Percentiles rank a stretch among this genome's conserved stretches.
Evolutionary conservation across 2,329 filamentous ascomycete genomes (phyloP).

Genomic region (Colletotrichum sp.): DNA sequence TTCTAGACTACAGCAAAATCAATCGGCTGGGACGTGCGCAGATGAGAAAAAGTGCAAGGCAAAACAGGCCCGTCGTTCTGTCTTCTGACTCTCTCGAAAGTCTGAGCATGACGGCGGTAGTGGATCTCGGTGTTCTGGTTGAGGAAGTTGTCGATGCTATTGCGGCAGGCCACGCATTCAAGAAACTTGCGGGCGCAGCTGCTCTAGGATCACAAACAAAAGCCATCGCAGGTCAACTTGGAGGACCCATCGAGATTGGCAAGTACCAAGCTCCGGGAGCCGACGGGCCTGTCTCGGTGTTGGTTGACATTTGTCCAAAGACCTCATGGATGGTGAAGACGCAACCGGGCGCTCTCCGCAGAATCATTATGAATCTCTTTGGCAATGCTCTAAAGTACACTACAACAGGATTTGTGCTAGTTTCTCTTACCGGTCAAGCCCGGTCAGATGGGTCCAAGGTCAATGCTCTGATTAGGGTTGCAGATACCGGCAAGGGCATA

Average conservation of each 20-base stretch:
- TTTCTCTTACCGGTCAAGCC: slow-evolving; percentile 34
- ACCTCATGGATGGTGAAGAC: slow-evolving; percentile 56
- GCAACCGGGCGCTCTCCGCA: slow-evolving; percentile 53
- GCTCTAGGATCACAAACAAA: not conserved
- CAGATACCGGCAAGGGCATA: slow-evolving; percentile 69
- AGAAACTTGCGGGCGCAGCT: slow-evolving; percentile 14
- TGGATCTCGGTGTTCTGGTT: slow-evolving; percentile 34
- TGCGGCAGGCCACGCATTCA: slow-evolving; percentile 38
- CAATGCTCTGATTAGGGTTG: slow-evolving; percentile 48
- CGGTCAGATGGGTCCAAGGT: slow-evolving; percentile 24
- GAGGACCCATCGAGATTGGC: not conserved
- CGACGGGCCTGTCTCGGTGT: slow-evolving; percentile 44
- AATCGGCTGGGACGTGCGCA: slow-evolving; percentile 35
- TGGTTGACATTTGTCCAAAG: slow-evolving; percentile 52
- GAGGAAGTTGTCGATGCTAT: slow-evolving; percentile 43
- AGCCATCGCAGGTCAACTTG: not conserved
- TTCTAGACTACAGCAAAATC: slow-evolving; percentile 48
- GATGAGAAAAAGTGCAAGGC: slow-evolving; percentile 21
- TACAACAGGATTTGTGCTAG: slow-evolving; percentile 51
- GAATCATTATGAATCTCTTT: slow-evolving; percentile 67
- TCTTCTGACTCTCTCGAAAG: slow-evolving; percentile 34
- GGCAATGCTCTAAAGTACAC: slow-evolving; percentile 69
- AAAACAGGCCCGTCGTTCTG: slow-evolving; percentile 19
- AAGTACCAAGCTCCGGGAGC: slow-evolving; percentile 21
- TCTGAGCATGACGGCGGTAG: slow-evolving; percentile 31